Percentiles rank a stretch among this genome's conserved stretches.
These are phyloP conservation scores for Elongisporangium undulatum DNA, from an alignment of 352 stramenopile species.

Conservation along the genomic window DNA sequence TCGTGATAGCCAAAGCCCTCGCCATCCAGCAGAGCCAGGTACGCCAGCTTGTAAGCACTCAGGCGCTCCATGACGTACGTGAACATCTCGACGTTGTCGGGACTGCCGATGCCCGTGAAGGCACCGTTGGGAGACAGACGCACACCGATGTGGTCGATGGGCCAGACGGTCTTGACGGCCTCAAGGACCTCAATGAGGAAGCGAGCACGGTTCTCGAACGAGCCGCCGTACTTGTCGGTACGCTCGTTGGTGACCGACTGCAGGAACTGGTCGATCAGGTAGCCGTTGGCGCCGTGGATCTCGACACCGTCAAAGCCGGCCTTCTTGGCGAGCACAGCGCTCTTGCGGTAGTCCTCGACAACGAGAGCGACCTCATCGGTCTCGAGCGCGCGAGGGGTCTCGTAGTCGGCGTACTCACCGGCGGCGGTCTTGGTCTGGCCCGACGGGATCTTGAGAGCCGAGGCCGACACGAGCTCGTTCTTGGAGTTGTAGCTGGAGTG, in stretches of 20 bases:
- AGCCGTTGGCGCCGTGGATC: conserved; percentile 87
- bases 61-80: conserved; percentile 32
- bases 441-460: conserved; percentile 19
- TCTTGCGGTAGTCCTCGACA: conserved; percentile 62
- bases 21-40: conserved; percentile 31
- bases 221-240: conserved; percentile 81
- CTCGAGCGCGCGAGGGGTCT: conserved; percentile 52
- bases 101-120: conserved; percentile 26
- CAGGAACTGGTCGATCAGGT: conserved; percentile 90
- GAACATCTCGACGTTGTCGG: conserved; percentile 46
- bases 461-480: conserved; percentile 44
- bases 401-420: conserved; percentile 24
- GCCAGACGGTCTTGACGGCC: conserved; percentile 27
- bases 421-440: conserved; percentile 24
- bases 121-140: conserved; percentile 27
- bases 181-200: conserved; percentile 75
- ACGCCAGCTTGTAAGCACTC: conserved; percentile 26
- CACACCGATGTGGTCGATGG: conserved; percentile 25
- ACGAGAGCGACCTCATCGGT: conserved; percentile 64
- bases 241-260: conserved; percentile 61
- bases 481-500: conserved; percentile 29
- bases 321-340: conserved; percentile 42
- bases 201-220: conserved; percentile 71
- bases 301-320: conserved; percentile 61
- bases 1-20: conserved; percentile 28